phyloP scores from a whole-genome alignment of 352 stramenopile genomes.

The Phytophthora uliginosa region DNA sequence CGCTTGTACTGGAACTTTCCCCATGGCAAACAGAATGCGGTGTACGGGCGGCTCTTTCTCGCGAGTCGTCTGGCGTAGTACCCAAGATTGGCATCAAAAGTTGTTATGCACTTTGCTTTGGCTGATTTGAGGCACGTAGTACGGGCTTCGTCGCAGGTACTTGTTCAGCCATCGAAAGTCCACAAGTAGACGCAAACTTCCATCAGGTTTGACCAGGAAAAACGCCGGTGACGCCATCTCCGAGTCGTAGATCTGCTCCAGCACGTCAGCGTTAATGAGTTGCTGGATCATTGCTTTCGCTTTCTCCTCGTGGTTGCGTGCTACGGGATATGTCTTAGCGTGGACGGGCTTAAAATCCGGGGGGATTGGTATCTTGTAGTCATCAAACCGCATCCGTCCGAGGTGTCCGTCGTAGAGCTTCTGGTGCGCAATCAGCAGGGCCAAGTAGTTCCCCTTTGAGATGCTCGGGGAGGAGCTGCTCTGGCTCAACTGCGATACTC shows the following conservation, averaged over 20 bases:
- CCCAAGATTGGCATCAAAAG: slow-evolving; percentile 12
- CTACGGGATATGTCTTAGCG: no score
- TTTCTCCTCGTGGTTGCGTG: no score
- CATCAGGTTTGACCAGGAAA: slow-evolving; percentile 13
- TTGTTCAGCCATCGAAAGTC: slow-evolving; percentile 22
- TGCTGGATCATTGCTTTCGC: no score
- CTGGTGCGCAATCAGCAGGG: background rate
- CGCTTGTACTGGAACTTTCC: slow-evolving; percentile 19
- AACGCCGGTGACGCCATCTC: slow-evolving; percentile 18
- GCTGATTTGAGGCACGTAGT: slow-evolving; percentile 14
- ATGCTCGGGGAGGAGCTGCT: slow-evolving; percentile 7
- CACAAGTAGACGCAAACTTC: background rate
- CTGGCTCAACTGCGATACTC: background rate
- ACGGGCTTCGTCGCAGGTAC: slow-evolving; percentile 9
- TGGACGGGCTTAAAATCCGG: background rate
- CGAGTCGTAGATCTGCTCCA: slow-evolving; percentile 14
- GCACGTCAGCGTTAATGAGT: no score
- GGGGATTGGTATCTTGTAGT: slow-evolving; percentile 10
- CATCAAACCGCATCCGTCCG: slow-evolving; percentile 9
- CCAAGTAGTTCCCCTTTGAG: slow-evolving; percentile 6
- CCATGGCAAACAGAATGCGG: slow-evolving; percentile 9
- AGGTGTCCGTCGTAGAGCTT: slow-evolving; percentile 11
- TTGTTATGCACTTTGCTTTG: slow-evolving; percentile 2
- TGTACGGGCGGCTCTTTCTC: background rate
- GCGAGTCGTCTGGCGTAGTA: slow-evolving; percentile 13